A percentile compares a stretch with the other conserved stretches of the same genome.
Evolutionary conservation across 139 green algal species (phyloP).

Genomic region (Trebouxia sp.): DNA sequence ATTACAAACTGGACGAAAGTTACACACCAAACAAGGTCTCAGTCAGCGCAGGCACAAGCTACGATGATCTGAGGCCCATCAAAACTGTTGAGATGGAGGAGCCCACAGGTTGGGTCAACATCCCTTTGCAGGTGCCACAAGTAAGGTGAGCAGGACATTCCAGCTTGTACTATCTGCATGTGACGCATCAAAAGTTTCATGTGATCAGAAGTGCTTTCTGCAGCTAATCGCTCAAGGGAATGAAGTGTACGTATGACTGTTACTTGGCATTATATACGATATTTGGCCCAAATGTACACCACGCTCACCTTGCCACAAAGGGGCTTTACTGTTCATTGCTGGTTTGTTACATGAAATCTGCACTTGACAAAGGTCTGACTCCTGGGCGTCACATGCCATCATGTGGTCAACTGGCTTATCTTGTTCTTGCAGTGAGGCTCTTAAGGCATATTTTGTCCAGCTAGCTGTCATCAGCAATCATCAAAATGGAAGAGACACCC

Average conservation of each 20-base stretch:
- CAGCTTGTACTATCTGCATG: neutral
- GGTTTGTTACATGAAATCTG: too few species aligned
- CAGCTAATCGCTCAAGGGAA: too few species aligned
- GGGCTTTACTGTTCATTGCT: too few species aligned
- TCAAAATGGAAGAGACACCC: slow-evolving; percentile 97
- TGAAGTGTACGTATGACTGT: too few species aligned
- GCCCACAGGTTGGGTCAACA: slow-evolving; percentile 83
- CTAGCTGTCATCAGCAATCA: slow-evolving; percentile 80
- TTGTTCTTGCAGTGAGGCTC: slow-evolving; percentile 28
- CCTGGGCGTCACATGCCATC: too few species aligned
- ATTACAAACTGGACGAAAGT: slow-evolving; percentile 94
- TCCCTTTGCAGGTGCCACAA: slow-evolving; percentile 42
- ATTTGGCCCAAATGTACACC: too few species aligned
- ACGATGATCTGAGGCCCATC: slow-evolving; percentile 85
- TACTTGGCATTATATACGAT: too few species aligned
- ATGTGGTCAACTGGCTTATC: too few species aligned
- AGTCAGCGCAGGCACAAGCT: slow-evolving; percentile 78
- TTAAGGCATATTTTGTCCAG: slow-evolving; percentile 65
- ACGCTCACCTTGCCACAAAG: too few species aligned
- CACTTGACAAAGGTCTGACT: too few species aligned
- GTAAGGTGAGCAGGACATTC: neutral
- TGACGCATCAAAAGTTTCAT: too few species aligned
- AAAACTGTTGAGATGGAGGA: slow-evolving; percentile 80
- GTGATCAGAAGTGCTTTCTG: too few species aligned
- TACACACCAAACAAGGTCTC: slow-evolving; percentile 93